Evolutionary conservation across 78 protist species (phyloP), one percentile per base, ranked within the genome.

Genomic region (Parvularia atlantis): DNA sequence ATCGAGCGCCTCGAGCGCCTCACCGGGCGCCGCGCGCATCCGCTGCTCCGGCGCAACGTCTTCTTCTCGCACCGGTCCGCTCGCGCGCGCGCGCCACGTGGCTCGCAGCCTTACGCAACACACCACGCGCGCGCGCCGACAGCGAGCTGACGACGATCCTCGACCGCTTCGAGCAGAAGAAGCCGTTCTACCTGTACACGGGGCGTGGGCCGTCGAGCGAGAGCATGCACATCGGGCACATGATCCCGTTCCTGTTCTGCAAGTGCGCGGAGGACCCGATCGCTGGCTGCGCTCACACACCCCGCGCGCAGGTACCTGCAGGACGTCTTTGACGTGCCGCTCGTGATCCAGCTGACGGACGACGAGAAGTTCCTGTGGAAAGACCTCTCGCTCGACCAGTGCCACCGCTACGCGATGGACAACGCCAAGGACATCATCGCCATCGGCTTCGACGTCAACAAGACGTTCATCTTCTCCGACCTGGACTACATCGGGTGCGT

Each of bases 121-220:
- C 37, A 43, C 41, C 48, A 11, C 36, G 10, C 22, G 2, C 53
- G 1, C 52, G 5, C 30, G 20, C 66, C 4, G 14, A 16, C 62
- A 87, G 96, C 41, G 97, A 92, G 26, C 73, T 92, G 39, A 53
- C 77, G 44, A 66, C 53, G n/a, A 11, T 87, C 30, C 85, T 92
- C 40, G 91, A 86, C 62, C 39, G 39, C 54, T 82, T 82, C 44
- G 99, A 91, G 78, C 1, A 65, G n/a, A 91, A 89, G 16, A 64
- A 78, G 63, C 95, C 95, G 20, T 89, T 97, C 69, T 98, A 89
- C 81, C 81, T 98, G 46, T 97, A 97, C 88, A 97, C 99, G 9
- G 99, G 99, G 16, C 89, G 99, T 24, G 99, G 99, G 17, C 99
- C 99, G 11, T 71, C 88, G 20, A 69, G 89, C n/a, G 97, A 85